A percentile compares a stretch with the other conserved stretches of the same genome.
Evolutionary conservation across 1,139 yeast species (phyloP).

Genomic region (Kodamaea ohmeri): DNA sequence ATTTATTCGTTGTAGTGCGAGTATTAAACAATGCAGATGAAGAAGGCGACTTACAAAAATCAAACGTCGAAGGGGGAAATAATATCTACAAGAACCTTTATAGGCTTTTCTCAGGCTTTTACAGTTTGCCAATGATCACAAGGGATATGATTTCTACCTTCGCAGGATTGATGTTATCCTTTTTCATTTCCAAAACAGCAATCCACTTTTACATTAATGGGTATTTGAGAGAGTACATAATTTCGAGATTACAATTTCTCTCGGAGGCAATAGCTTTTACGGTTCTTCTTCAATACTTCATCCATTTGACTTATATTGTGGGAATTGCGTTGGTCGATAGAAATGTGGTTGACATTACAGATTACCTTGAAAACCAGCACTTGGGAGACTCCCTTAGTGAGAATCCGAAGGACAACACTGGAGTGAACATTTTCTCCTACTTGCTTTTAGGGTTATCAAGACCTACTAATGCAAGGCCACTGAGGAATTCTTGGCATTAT

Average conservation of each 20-base stretch:
- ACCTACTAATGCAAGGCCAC: conserved; percentile 20
- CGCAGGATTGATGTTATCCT: conserved; percentile 12
- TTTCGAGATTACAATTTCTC: conserved; percentile 18
- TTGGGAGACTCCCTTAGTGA: background rate
- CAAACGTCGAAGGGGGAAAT: conserved; percentile 11
- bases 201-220: conserved; percentile 21
- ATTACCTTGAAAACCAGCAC: conserved; percentile 31
- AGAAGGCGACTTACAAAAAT: background rate
- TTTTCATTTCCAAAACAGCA: conserved; percentile 15
- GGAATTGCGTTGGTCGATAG: conserved; percentile 68
- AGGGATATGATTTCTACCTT: conserved; percentile 20
- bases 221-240: conserved; percentile 19
- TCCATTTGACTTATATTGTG: conserved; percentile 62
- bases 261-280: conserved; percentile 29
- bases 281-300: conserved; percentile 51
- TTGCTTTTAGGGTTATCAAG: conserved; percentile 21
- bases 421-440: conserved; percentile 29
- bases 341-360: conserved; percentile 59
- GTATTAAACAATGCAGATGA: conserved; percentile 13
- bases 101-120: conserved; percentile 23
- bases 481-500: conserved; percentile 24
- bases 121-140: conserved; percentile 22
- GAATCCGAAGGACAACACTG: conserved; percentile 14
- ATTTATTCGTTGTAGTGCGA: conserved; percentile 29
- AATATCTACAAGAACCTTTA: conserved; percentile 26